phyloP scores from a whole-genome alignment of 140 eudicot species.

The Flaveria floridana region DNA sequence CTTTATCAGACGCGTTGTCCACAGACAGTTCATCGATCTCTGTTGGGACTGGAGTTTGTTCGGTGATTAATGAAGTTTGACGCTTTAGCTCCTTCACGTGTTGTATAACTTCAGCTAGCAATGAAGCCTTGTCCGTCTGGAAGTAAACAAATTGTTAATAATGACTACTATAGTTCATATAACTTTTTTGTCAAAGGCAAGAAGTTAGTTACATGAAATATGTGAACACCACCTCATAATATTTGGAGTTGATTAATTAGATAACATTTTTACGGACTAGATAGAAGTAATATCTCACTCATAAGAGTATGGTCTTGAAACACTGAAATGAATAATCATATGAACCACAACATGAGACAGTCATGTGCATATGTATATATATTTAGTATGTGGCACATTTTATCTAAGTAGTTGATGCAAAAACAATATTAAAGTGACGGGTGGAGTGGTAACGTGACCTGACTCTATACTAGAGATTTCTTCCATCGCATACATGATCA shows the following conservation, averaged over 20 bases:
- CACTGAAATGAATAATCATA: neutral
- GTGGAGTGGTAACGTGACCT: too few species aligned
- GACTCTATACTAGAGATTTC: too few species aligned
- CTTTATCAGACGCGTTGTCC: slow-evolving; percentile 54
- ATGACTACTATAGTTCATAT: neutral
- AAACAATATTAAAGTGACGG: too few species aligned
- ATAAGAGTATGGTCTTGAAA: too few species aligned
- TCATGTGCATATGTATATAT: neutral
- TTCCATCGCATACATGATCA: slow-evolving; percentile 11
- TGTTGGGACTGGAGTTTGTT: slow-evolving; percentile 65
- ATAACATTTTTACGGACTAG: too few species aligned
- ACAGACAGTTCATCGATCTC: slow-evolving; percentile 73
- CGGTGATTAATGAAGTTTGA: slow-evolving; percentile 73
- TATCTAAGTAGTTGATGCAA: neutral
- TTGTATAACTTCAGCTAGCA: slow-evolving; percentile 92
- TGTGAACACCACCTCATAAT: too few species aligned
- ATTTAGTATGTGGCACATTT: neutral
- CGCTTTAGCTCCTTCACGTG: slow-evolving; percentile 83
- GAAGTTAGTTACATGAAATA: too few species aligned
- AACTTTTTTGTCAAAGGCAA: neutral
- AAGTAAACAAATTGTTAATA: neutral
- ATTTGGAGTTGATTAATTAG: too few species aligned
- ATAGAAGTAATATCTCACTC: too few species aligned
- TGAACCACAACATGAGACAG: neutral
- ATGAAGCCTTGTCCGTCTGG: slow-evolving; percentile 96